A percentile compares a stretch with the other conserved stretches of the same genome.
phyloP scores from a whole-genome alignment of 176 grass and related monocot genomes.

The Phoenix roebelenii region DNA sequence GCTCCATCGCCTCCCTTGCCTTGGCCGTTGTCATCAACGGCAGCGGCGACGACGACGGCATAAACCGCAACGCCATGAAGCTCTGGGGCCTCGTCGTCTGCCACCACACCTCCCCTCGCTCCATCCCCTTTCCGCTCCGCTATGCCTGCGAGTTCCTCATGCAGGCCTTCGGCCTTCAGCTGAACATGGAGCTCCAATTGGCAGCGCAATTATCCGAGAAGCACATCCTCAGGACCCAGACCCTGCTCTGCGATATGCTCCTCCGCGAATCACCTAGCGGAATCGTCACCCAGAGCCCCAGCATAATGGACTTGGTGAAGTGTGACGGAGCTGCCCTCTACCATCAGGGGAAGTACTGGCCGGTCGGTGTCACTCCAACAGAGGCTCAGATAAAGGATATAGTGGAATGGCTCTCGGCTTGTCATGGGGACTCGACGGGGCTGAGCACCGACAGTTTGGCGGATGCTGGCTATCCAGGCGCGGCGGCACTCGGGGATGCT shows the following conservation, averaged over 20 bases:
- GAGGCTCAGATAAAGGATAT: constrained; percentile 91
- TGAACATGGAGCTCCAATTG: constrained; percentile 98
- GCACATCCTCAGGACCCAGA: constrained; percentile 78
- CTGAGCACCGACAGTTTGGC: constrained; percentile 89
- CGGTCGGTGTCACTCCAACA: constrained; percentile 67
- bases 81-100: constrained; percentile 97
- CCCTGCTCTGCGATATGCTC: constrained; percentile 91
- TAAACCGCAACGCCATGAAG: constrained; percentile 36
- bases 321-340: constrained; percentile 84
- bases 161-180: constrained; percentile 85
- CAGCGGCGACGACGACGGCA: constrained; percentile 40
- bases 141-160: constrained; percentile 96
- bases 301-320: constrained; percentile 98
- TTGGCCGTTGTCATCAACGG: constrained; percentile 87
- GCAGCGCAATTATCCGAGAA: constrained; percentile 84
- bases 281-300: constrained; percentile 91
- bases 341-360: constrained; percentile 79
- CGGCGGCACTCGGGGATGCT: constrained; percentile 65
- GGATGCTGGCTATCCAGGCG: constrained; percentile 76
- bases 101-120: constrained; percentile 83
- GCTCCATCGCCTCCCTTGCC: constrained; percentile 78
- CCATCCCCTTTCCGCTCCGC: constrained; percentile 82
- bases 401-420: constrained; percentile 59
- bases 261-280: constrained; percentile 83
- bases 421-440: constrained; percentile 77